Evolutionary conservation across 805 yeast species (phyloP).

Genomic region (Metschnikowia gruessii): DNA sequence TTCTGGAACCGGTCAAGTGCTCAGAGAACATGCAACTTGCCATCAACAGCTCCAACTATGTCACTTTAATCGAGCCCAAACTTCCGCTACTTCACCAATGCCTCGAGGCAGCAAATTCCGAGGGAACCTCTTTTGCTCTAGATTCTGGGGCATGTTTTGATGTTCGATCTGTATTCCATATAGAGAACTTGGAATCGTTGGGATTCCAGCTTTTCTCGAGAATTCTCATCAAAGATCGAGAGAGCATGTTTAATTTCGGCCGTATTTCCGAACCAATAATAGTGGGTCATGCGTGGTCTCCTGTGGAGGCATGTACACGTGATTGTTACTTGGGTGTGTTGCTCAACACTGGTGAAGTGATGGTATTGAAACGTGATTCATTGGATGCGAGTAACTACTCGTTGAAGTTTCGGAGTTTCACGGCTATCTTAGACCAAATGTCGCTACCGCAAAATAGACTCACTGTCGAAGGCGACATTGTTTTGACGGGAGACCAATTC

Average conservation of each 20-base stretch:
- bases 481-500: conserved; percentile 22
- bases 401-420: conserved; percentile 28
- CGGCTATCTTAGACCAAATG: conserved; percentile 24
- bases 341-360: conserved; percentile 38
- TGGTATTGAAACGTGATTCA: conserved; percentile 30
- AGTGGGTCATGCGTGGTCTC: conserved; percentile 37
- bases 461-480: conserved; percentile 21
- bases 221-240: conserved; percentile 25
- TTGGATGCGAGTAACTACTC: conserved; percentile 23
- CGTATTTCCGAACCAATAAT: conserved; percentile 34
- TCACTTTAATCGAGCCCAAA: conserved; percentile 38
- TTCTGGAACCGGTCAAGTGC: conserved; percentile 34
- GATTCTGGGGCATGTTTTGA: conserved; percentile 26
- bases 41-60: conserved; percentile 31
- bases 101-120: conserved; percentile 11
- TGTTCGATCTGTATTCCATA: conserved; percentile 24
- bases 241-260: conserved; percentile 29
- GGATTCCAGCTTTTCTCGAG: conserved; percentile 32
- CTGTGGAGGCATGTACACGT: conserved; percentile 22
- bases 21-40: conserved; percentile 37
- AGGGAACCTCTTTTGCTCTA: conserved; percentile 8
- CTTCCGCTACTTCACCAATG: conserved; percentile 33
- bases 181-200: conserved; percentile 27
- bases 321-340: conserved; percentile 34
- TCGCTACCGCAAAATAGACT: conserved; percentile 17